Evolutionary conservation across 2,329 filamentous ascomycete genomes (phyloP), one percentile per base, ranked within the genome.

Genomic region (Xylariaceae sp.): DNA sequence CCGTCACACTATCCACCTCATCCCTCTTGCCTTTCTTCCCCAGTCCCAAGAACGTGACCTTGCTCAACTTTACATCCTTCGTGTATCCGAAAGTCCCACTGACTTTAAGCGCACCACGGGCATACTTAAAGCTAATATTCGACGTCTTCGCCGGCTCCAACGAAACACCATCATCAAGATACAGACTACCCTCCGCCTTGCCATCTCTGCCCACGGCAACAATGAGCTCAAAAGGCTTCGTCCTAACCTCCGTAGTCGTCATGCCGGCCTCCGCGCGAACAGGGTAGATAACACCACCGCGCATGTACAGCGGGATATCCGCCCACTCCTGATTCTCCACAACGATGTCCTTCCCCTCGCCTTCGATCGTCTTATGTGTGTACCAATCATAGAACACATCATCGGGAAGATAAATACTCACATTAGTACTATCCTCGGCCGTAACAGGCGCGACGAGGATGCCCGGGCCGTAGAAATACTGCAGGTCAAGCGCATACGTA

Each of bases 141-240:
- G 76, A 81, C n/a, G 75, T 80, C 1, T 59, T 65, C 2, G 68
- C 54, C 66, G 87, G 87, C 51, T 79, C 70, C 44, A 91, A 59
- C 22, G 78, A 83, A 51, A 83, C 82, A 9, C 89, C 89, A 53
- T 95, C 89, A 58, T 94, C 89, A 5, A 94, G 70, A 64, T 91
- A 94, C 49, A 94, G 71, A 45, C 75, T 73, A 0, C 89, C 89
- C 1, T 63, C 66, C 0, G 89, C 89, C 6, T 71, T 79, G 3
- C 85, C 86, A 45, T 85, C 71, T 1, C 64, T 61, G 6, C 77
- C 81, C 0, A 87, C 76, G 0, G 88, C 85, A 40, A 95, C 76
- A 33, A 92, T 61, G 44, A 95, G 71, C 63, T 85, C 77, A 69
- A 92, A 92, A 57, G 83, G 74, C 58, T 86, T 73, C 56, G 80